A percentile compares a stretch with the other conserved stretches of the same genome.
Evolutionary conservation across 345 rosid genomes (phyloP).

Genomic region (Sisymbrium irio): DNA sequence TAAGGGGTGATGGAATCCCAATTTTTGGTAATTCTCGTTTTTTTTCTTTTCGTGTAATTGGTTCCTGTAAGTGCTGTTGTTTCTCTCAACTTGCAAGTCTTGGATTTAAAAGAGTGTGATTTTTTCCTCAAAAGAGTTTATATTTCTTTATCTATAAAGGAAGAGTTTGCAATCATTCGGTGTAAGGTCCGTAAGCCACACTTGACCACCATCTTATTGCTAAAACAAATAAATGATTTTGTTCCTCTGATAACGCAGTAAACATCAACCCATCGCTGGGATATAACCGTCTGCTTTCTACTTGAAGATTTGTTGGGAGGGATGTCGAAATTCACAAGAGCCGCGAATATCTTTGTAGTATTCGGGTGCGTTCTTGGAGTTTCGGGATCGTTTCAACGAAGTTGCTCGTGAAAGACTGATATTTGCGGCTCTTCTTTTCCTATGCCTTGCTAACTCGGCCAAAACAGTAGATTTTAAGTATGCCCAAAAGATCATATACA

Average conservation of each 20-base stretch:
- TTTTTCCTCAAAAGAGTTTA: not conserved
- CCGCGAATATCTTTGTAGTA: too few species aligned
- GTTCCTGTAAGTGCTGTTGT: not conserved
- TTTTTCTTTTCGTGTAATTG: not conserved
- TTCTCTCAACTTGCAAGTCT: slow-evolving; percentile 10
- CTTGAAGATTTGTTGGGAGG: slow-evolving; percentile 7
- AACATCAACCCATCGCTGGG: too few species aligned
- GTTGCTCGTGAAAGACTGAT: too few species aligned
- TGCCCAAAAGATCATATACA: slow-evolving; percentile 6
- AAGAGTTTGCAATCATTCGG: too few species aligned
- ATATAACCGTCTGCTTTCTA: slow-evolving; percentile 47
- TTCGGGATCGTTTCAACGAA: too few species aligned
- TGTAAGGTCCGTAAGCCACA: too few species aligned
- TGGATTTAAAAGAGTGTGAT: slow-evolving; percentile 1
- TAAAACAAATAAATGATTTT: too few species aligned
- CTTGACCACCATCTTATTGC: too few species aligned
- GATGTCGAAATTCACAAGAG: slow-evolving; percentile 37
- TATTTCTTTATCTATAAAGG: too few species aligned
- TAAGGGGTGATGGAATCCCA: not conserved
- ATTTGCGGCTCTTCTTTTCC: too few species aligned
- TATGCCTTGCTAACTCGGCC: not conserved
- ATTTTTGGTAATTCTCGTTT: slow-evolving; percentile 8
- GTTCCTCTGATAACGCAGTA: too few species aligned
- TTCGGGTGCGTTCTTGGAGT: too few species aligned
- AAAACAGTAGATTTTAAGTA: not conserved